Evolutionary conservation across 106 monocot genomes (phyloP).

Genomic region (Cymbidium sinense): DNA sequence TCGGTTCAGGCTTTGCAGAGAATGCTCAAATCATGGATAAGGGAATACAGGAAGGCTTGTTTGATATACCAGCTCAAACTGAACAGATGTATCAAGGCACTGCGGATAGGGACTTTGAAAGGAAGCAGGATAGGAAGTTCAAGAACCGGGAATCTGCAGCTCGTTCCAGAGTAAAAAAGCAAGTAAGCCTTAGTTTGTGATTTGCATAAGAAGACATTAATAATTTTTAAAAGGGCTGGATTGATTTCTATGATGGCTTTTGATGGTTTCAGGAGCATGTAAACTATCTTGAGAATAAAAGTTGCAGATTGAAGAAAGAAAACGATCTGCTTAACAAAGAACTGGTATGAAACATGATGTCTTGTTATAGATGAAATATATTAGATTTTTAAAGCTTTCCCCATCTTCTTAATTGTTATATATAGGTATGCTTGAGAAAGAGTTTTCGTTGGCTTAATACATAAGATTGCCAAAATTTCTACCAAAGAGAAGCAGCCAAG

Average conservation of each 20-base stretch:
- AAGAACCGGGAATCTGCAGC: constrained; percentile 3
- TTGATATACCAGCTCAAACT: neutral
- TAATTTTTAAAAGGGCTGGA: neutral
- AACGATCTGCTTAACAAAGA: neutral
- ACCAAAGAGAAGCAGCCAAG: too few species aligned
- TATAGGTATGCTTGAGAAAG: too few species aligned
- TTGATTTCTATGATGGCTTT: neutral
- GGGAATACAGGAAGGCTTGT: neutral
- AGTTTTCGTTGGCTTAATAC: too few species aligned
- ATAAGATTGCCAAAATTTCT: too few species aligned
- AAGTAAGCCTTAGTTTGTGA: neutral
- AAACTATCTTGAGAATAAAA: neutral
- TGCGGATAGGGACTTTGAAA: neutral
- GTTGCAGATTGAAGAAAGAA: neutral
- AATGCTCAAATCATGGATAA: neutral
- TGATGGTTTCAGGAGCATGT: neutral
- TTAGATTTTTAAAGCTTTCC: too few species aligned
- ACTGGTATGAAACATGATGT: neutral
- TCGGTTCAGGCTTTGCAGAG: neutral
- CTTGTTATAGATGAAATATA: too few species aligned
- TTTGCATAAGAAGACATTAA: neutral
- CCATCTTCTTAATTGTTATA: too few species aligned
- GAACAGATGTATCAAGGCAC: neutral
- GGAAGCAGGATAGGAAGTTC: neutral
- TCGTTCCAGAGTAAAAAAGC: neutral